phyloP scores from a whole-genome alignment of 495 filamentous ascomycete species.

The Talaromyces ruber region DNA sequence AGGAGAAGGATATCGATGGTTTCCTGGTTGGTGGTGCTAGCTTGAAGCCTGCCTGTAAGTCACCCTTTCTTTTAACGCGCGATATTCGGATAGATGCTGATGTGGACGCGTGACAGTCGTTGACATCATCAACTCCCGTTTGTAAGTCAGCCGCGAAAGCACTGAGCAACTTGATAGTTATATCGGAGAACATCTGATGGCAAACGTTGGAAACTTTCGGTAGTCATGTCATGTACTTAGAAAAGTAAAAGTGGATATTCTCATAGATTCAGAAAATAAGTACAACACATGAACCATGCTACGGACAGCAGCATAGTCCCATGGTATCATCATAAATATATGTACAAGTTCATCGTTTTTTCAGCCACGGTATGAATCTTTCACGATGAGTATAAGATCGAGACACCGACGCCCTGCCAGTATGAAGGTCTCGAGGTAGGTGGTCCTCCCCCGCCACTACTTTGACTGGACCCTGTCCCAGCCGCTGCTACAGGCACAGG shows the following conservation, averaged over 20 bases:
- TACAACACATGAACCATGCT: slow-evolving; percentile 11
- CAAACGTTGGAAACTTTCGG: neutral
- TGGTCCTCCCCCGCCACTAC: slow-evolving; percentile 51
- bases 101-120: slow-evolving; percentile 34
- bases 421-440: slow-evolving; percentile 46
- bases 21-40: slow-evolving; percentile 97
- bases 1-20: slow-evolving; percentile 90
- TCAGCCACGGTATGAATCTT: neutral
- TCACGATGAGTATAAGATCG: slow-evolving; percentile 90
- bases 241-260: neutral
- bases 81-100: slow-evolving; percentile 1
- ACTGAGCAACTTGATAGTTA: neutral
- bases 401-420: slow-evolving; percentile 64
- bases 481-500: slow-evolving; percentile 5
- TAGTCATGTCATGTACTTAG: slow-evolving; percentile 1
- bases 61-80: neutral
- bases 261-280: neutral
- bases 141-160: slow-evolving; percentile 21
- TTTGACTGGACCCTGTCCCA: slow-evolving; percentile 21
- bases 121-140: slow-evolving; percentile 57
- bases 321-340: slow-evolving; percentile 8
- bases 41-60: slow-evolving; percentile 95
- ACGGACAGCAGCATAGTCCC: neutral
- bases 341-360: slow-evolving; percentile 14
- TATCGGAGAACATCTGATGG: neutral